Evolutionary conservation across 306 rosid genomes (phyloP).

Genomic region (Macrotyloma uniflorum): DNA sequence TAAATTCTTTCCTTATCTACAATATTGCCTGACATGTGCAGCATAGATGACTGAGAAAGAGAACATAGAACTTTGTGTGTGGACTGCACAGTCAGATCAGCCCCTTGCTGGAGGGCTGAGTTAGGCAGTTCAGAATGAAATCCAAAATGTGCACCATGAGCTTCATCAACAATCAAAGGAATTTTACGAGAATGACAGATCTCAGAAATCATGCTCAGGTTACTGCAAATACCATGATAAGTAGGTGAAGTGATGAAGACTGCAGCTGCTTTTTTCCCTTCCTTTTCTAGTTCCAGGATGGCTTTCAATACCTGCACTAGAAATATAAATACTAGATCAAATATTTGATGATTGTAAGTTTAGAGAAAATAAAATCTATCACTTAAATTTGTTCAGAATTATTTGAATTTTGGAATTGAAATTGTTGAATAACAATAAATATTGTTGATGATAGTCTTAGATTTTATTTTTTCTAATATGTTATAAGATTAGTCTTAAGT

Average conservation of each 20-base stretch:
- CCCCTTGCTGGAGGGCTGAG: conserved; percentile 23
- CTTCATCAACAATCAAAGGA: conserved; percentile 91
- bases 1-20: conserved; percentile 64
- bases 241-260: conserved; percentile 88
- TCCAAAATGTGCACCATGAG: conserved; percentile 93
- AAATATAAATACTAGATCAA: conserved; percentile 20
- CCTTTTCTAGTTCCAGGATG: conserved; percentile 58
- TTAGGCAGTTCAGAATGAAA: conserved; percentile 64
- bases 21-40: conserved; percentile 72
- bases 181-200: conserved; percentile 74
- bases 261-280: conserved; percentile 71
- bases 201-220: conserved; percentile 59
- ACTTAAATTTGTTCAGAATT: no score
- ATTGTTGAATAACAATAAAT: no score
- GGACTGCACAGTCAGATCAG: conserved; percentile 55
- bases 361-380: no score
- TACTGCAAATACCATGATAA: conserved; percentile 84
- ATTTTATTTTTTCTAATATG: no score
- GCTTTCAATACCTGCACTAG: conserved; percentile 77
- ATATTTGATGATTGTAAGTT: no score
- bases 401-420: no score
- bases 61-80: conserved; percentile 21
- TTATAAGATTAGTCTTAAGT: no score
- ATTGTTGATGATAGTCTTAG: no score
- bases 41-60: conserved; percentile 55